Evolutionary conservation across 208 protist genomes (phyloP).

Genomic region (Crithidia expoeki): DNA sequence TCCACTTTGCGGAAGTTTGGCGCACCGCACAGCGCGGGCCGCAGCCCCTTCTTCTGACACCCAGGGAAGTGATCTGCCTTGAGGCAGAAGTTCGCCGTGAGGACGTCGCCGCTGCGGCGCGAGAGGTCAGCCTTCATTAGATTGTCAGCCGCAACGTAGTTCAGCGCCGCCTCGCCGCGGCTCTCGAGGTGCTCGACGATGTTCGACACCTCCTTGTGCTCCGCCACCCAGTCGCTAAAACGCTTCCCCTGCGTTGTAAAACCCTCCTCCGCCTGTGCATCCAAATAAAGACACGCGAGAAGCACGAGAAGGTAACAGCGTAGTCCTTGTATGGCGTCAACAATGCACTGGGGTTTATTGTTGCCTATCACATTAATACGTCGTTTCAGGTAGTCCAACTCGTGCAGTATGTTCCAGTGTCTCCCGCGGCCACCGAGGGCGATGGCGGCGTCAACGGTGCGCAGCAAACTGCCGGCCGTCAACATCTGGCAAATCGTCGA

Average conservation of each 20-base stretch:
- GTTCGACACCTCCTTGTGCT: constrained; percentile 72
- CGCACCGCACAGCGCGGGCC: constrained; percentile 79
- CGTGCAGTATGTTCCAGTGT: constrained; percentile 83
- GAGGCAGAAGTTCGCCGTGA: constrained; percentile 87
- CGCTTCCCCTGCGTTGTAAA: constrained; percentile 31
- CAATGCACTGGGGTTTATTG: constrained; percentile 64
- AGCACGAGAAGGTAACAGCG: constrained; percentile 86
- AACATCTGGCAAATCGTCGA: constrained; percentile 91
- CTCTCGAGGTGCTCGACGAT: constrained; percentile 77
- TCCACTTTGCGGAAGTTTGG: constrained; percentile 90
- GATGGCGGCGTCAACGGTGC: constrained; percentile 73
- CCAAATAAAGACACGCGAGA: constrained; percentile 80
- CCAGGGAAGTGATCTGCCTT: constrained; percentile 92
- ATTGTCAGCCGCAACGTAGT: constrained; percentile 69
- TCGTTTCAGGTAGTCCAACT: constrained; percentile 68
- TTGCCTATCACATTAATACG: constrained; percentile 40
- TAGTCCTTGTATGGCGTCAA: constrained; percentile 66
- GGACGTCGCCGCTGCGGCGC: constrained; percentile 75
- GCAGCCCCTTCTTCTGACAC: constrained; percentile 88
- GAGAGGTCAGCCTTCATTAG: constrained; percentile 78
- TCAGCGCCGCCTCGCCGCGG: constrained; percentile 66
- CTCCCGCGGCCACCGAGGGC: constrained; percentile 63
- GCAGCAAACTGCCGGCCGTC: constrained; percentile 72
- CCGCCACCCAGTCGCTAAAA: constrained; percentile 77
- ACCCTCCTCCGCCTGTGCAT: constrained; percentile 41